Percentiles rank a stretch among this genome's conserved stretches.
Conservation (phyloP, 768 basidiomycete species). For the Mycena sanguinolenta region DNA sequence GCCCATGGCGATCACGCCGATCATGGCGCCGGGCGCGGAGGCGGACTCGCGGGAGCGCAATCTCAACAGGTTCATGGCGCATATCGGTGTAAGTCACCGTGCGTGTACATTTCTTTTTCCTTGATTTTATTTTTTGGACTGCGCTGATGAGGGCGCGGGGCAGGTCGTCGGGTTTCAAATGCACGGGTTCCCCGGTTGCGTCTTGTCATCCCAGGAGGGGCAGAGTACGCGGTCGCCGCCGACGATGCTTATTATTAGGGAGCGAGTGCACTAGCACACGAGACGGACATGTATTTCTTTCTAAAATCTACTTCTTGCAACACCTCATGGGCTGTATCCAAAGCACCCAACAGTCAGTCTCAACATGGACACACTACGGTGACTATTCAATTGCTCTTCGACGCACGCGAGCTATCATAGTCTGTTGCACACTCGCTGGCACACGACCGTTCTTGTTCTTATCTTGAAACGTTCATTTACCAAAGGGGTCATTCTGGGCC, state of each 20-base stretch:
- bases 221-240: constrained; percentile 41
- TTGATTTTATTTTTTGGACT: too few relatives aligned
- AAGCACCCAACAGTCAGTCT: too few relatives aligned
- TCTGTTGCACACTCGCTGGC: not conserved
- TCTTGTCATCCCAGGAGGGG: constrained; percentile 43
- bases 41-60: constrained; percentile 50
- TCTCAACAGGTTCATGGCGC: constrained; percentile 60
- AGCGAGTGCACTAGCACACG: too few relatives aligned
- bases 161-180: constrained; percentile 50
- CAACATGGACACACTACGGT: too few relatives aligned
- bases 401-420: too few relatives aligned
- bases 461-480: constrained; percentile 22
- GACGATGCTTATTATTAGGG: constrained; percentile 45
- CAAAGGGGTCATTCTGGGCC: not conserved
- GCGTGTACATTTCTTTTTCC: too few relatives aligned
- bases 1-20: constrained; percentile 33
- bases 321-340: too few relatives aligned
- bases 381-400: too few relatives aligned
- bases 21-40: constrained; percentile 29
- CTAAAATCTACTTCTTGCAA: too few relatives aligned
- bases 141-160: too few relatives aligned
- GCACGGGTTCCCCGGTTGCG: constrained; percentile 39
- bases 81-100: constrained; percentile 61
- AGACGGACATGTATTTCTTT: too few relatives aligned
- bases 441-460: not conserved